phyloP scores from a whole-genome alignment of 106 monocot genomes.

The Vanilla planifolia region DNA sequence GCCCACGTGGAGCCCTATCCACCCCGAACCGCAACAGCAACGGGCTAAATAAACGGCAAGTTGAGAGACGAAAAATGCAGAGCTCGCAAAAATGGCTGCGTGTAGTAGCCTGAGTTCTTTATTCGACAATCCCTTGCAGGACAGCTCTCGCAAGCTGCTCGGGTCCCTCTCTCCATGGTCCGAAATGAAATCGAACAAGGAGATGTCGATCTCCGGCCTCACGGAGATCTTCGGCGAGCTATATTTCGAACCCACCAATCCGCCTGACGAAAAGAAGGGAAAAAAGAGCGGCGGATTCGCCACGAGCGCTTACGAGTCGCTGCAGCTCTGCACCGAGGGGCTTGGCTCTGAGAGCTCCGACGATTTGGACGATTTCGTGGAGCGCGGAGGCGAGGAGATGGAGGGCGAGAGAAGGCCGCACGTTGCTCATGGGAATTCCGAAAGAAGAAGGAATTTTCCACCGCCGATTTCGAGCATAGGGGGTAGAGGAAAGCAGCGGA shows the following conservation, averaged over 20 bases:
- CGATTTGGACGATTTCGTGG: conserved; percentile 47
- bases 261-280: neutral
- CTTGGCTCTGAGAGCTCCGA: conserved; percentile 79
- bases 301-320: conserved; percentile 22
- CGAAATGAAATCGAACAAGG: conserved; percentile 18
- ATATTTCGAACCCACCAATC: conserved; percentile 22
- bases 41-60: no score
- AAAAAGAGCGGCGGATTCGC: conserved; percentile 7
- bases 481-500: conserved; percentile 49
- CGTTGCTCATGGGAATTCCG: neutral
- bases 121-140: conserved; percentile 38
- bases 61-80: no score
- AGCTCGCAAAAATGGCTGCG: conserved; percentile 37
- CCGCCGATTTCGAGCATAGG: conserved; percentile 75
- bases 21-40: no score
- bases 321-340: conserved; percentile 74
- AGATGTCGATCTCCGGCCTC: conserved; percentile 11
- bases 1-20: no score
- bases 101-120: conserved; percentile 32
- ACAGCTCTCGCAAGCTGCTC: conserved; percentile 29
- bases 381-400: conserved; percentile 9
- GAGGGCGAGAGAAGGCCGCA: no score
- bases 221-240: conserved; percentile 78
- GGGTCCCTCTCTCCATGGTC: conserved; percentile 37
- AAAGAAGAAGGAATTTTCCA: conserved; percentile 23